phyloP scores from a whole-genome alignment of 257 asterid species.

The Coffea canephora region DNA sequence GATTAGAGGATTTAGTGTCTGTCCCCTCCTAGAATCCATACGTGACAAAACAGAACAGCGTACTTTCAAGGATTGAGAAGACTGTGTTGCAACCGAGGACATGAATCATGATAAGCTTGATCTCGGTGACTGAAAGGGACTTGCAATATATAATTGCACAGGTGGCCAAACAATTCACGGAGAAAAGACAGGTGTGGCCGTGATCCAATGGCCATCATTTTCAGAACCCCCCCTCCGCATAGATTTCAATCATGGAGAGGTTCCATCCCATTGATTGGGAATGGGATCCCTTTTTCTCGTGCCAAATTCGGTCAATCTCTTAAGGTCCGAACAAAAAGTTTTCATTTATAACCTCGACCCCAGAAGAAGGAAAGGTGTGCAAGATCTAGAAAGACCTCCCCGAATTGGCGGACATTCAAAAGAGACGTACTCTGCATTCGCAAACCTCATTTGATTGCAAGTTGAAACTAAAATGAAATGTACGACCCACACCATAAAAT shows the following conservation, averaged over 20 bases:
- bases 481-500: not conserved
- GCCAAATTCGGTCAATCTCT: constrained; percentile 23
- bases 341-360: not conserved
- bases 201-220: constrained; percentile 1
- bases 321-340: not conserved
- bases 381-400: constrained; percentile 16
- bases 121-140: constrained; percentile 12
- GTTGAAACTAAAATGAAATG: not conserved
- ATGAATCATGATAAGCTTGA: not conserved
- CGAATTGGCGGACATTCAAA: not conserved
- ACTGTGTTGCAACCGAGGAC: constrained; percentile 5
- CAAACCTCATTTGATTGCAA: constrained; percentile 6
- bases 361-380: not conserved
- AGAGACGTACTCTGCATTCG: not conserved
- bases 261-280: not conserved
- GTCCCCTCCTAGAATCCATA: not conserved
- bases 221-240: not conserved
- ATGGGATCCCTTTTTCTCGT: not conserved
- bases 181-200: constrained; percentile 5
- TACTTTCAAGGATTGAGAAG: not conserved
- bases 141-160: constrained; percentile 10
- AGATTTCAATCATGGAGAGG: constrained; percentile 13
- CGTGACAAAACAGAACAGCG: not conserved
- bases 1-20: not conserved
- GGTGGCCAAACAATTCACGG: constrained; percentile 11